Base-by-base conservation (phyloP, 2,329 filamentous ascomycete genomes). In the Ophiognomonia clavigignenti-juglandacearum region DNA sequence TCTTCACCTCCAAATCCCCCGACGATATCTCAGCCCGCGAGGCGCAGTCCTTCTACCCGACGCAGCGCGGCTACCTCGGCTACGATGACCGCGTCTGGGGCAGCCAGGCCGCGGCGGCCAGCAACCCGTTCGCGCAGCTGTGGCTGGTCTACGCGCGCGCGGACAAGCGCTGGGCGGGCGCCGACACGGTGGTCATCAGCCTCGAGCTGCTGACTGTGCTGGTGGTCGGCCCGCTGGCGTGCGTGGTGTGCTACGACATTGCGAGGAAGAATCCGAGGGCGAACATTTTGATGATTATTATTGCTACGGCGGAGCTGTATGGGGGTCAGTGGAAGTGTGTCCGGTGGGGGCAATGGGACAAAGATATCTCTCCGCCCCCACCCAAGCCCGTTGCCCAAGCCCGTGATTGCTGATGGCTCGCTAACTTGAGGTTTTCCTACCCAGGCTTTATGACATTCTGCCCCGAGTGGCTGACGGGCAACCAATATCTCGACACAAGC, bases 91-190 rank as follows among this genome's bases (percentile, higher is more conserved):
- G 71, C 39, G 63, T 80, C 31, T 82, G 80, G 53, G 80, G 81
- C 3, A 64, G 77, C 13, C 77, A 83, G 67, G 75, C n/a, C n/a
- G n/a, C 73, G 0, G 77, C 69, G 11, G 76, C 73, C n/a, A 63
- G 63, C 46, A 75, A 74, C 35, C 69, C 74, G 9, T 71, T 81
- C 58, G 80, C 78, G 8, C 68, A 74, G 62, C 64, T 85, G 46
- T 86, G 82, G 82, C 82, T 83, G 78, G 81, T 85, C 7, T 86
- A 86, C 53, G 80, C 80, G 9, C 70, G 75, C 56, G 82, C 82
- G 1, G 82, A 86, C 56, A 68, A 66, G 57, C 66, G 82, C 46
- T 86, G 82, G 82, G 81, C 71, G 1, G 79, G 78, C 5, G 77
- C 77, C 4, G 82, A 86, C 59, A 57, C 83, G 54, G 74, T 76